Conservation (phyloP, 2,329 filamentous ascomycete genomes). For the Sporothrix variecibatus region DNA sequence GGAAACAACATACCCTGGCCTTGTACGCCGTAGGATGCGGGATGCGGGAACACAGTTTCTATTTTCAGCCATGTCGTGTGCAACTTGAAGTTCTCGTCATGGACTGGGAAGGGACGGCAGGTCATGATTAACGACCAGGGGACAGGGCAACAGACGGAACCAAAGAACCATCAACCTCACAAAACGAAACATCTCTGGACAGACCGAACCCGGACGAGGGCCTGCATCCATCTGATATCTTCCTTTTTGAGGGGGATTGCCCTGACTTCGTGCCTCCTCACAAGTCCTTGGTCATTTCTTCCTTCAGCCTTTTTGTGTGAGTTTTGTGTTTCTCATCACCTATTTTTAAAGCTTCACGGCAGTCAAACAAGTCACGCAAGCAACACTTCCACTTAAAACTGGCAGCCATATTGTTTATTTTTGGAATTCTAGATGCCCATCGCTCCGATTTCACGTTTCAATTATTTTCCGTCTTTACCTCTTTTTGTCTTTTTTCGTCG, state of each 20-base stretch:
- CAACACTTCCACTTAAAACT: background rate
- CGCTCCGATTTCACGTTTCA: constrained; percentile 4
- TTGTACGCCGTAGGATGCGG: constrained; percentile 5
- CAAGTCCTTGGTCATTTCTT: background rate
- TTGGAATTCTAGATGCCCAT: constrained; percentile 4
- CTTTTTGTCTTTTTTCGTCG: background rate
- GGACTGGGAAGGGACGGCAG: background rate
- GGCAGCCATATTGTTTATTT: background rate
- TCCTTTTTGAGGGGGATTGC: background rate
- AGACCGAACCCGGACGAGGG: background rate
- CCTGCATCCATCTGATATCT: background rate
- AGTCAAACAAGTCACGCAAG: background rate
- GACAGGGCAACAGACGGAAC: background rate
- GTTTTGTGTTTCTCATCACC: background rate
- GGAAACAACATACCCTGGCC: background rate
- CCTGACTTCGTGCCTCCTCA: background rate
- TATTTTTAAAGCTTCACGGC: background rate
- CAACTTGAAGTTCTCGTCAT: background rate
- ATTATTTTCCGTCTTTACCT: background rate
- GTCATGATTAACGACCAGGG: background rate
- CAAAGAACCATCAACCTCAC: background rate
- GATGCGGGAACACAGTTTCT: background rate
- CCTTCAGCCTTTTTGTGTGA: background rate
- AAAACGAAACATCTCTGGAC: constrained; percentile 7
- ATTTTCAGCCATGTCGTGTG: constrained; percentile 11